Base-by-base conservation (phyloP, 176 grass and related monocot genomes). In the Aegilops bicornis region DNA sequence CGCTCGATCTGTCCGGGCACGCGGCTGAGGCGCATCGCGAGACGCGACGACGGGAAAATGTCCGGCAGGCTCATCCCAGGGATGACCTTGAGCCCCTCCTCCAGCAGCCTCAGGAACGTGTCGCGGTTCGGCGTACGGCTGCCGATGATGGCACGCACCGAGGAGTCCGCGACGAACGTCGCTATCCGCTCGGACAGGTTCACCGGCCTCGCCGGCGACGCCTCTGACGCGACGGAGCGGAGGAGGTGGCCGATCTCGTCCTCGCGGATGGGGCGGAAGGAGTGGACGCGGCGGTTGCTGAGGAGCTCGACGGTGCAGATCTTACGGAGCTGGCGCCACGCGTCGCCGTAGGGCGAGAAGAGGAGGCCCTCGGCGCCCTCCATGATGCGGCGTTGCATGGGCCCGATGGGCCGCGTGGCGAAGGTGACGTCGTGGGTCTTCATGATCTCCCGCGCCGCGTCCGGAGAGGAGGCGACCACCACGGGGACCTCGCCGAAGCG, bases 261-360 rank as follows among this genome's bases (percentile, higher is more conserved):
- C 35, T 90, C 77, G 20, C 90, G 86, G 25, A 90, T 52, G 22
- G 59, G 39, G 8, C 68, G 32, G 66, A 90, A 95, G 6, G 88
- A 88, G 7, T 77, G 73, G 31, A 95, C 90, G 36, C 93, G 74
- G 45, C 87, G 91, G 35, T 68, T 6, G 74, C 73, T 83, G 11
- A 95, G 74, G 22, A 95, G 42, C 52, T 92, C 84, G 2, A 73
- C 2, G 29, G 80, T 85, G 71, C 80, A 87, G 50, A 94, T 87
- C 81, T 56, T 93, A 8, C 92, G 86, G 33, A 97, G 58, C 42
- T 88, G 88, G 54, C 90, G 84, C 95, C 90, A 97, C n/a, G 58
- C 68, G 30, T 85, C 73, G 20, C 90, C 88, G 78, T 91, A 86
- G 23, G 95, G 90, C 47, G 90, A 35, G 77, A 91, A 93, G 77